Evolutionary conservation across 306 rosid genomes (phyloP).

Genomic region (Geum urbanum): DNA sequence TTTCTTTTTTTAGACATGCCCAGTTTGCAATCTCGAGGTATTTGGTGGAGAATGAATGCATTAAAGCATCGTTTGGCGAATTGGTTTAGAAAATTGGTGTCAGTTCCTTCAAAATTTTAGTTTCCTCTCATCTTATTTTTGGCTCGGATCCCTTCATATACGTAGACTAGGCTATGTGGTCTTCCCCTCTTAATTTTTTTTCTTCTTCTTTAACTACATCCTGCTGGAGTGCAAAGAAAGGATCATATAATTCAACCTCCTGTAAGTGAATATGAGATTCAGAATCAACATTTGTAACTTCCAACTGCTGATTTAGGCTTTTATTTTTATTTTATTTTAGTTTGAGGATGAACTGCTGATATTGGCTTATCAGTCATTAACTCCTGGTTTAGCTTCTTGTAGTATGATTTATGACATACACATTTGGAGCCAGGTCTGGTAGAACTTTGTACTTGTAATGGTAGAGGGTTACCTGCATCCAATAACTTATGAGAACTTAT

Average conservation of each 20-base stretch:
- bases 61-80: constrained; percentile 25
- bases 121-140: background rate
- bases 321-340: background rate
- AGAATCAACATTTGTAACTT: background rate
- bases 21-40: constrained; percentile 86
- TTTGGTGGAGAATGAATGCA: constrained; percentile 58
- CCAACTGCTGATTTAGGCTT: background rate
- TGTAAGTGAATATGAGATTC: constrained; percentile 3
- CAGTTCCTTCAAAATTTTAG: constrained; percentile 12
- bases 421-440: background rate
- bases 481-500: background rate
- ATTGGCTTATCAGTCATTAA: background rate
- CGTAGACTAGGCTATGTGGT: background rate
- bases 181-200: background rate
- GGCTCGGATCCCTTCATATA: background rate
- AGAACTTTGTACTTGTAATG: background rate
- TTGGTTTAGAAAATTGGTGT: background rate
- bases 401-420: background rate
- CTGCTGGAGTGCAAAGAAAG: background rate
- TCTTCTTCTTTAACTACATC: background rate
- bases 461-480: background rate
- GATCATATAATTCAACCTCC: background rate
- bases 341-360: background rate
- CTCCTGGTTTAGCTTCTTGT: background rate
- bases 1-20: constrained; percentile 59